These are phyloP conservation scores for Harrya chromipes DNA, from an alignment of 768 basidiomycete species.

Conservation along the genomic window DNA sequence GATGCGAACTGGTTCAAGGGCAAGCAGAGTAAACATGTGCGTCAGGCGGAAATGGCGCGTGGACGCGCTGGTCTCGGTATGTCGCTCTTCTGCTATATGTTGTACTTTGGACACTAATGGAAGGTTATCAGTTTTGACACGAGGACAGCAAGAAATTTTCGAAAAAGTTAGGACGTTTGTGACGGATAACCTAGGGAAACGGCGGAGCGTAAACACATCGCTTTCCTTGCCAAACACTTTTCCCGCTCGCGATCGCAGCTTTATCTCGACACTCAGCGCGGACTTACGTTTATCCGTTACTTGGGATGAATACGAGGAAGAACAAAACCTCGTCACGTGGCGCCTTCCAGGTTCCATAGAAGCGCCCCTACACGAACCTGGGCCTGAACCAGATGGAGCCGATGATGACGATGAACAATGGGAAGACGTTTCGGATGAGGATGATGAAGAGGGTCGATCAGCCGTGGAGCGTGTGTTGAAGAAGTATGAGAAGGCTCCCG, in stretches of 20 bases:
- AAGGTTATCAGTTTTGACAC: conserved; percentile 55
- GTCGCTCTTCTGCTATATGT: conserved; percentile 20
- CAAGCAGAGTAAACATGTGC: conserved; percentile 75
- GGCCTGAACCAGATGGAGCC: conserved; percentile 37
- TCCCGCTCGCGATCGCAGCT: conserved; percentile 74
- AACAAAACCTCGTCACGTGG: conserved; percentile 72
- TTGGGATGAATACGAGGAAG: conserved; percentile 94
- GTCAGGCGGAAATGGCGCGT: conserved; percentile 59
- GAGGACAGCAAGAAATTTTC: conserved; percentile 73
- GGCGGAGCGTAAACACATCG: conserved; percentile 33
- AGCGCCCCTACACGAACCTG: conserved; percentile 33
- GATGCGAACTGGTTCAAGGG: conserved; percentile 94
- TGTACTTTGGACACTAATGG: not conserved
- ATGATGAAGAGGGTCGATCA: conserved; percentile 64
- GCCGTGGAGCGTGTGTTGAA: conserved; percentile 81
- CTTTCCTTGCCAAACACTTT: conserved; percentile 77
- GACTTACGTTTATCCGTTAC: conserved; percentile 73
- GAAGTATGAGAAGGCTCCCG: conserved; percentile 86
- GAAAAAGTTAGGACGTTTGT: conserved; percentile 78
- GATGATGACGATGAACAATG: conserved; percentile 54
- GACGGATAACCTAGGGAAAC: conserved; percentile 37
- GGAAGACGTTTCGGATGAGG: conserved; percentile 47
- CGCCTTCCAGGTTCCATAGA: conserved; percentile 49
- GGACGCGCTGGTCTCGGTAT: conserved; percentile 63
- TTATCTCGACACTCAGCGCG: conserved; percentile 71